Base-by-base conservation (phyloP, 2,329 filamentous ascomycete genomes). In the Zymoseptoria ardabiliae region DNA sequence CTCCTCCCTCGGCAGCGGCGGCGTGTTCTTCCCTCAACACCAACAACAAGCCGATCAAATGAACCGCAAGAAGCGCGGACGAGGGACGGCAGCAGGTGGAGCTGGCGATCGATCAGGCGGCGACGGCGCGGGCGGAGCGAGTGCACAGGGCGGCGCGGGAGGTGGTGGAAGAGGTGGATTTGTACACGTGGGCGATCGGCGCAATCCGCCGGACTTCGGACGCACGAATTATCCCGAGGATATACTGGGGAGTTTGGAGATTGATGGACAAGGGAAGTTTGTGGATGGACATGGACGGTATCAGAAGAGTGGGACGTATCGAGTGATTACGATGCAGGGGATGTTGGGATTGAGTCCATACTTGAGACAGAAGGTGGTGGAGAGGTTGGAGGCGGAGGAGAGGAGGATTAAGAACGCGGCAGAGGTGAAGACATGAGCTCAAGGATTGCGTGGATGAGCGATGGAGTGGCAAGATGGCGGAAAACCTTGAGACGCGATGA, bases 171-270 rank as follows among this genome's bases (percentile, higher is more conserved):
- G 81, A 63, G 84, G 84, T 20, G 84, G 84, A 1, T 85, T 80
- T 74, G 82, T 87, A 49, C 84, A 87, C 68, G 77, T 87, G n/a
- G 84, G 80, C 45, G 84, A 87, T 66, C 71, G 72, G 67, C 74
- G 84, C 61, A 79, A 82, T 61, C 82, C 84, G 41, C 84, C 84
- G 2, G 84, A 87, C 61, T 87, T 78, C 71, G 84, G 84, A 1
- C 71, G 84, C n/a, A 85, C 86, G 62, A 81, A 84, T 55, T 85
- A 80, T 80, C 84, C 84, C 0, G 84, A 87, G 69, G 84, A 87
- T 72, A 87, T 87, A 54, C 83, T 87, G 68, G 84, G 84, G 13
- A 86, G 83, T 65, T 68, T 87, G 22, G 84, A 87, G 70, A 81
- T 87, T 4, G 83, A 86, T 71, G 77, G 76, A 0, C 63, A 77